Base-by-base conservation (phyloP, 352 stramenopile genomes). In the Phytopythium delawarense region DNA sequence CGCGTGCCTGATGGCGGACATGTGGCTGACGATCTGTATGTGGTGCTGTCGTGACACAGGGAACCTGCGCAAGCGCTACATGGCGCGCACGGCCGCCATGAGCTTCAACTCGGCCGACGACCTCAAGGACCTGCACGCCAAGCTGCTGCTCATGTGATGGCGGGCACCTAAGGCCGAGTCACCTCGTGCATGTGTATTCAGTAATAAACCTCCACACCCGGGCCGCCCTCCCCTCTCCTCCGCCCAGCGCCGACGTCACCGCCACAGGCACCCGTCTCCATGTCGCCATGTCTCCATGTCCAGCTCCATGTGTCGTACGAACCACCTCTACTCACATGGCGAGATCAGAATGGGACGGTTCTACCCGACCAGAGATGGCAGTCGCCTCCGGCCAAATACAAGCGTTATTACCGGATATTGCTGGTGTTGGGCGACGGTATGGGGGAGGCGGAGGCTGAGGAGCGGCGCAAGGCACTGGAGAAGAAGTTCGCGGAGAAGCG, bases 401-500 rank as follows among this genome's bases (percentile, higher is more conserved):
- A 40, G 35, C 35, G 35, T 40, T 15, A 11, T 40, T 40, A 16
- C 12, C 35, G 6, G 35, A 40, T 2, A 40, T 40, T 40, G 35
- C 35, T 40, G 35, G 35, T 16, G 35, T 15, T 40, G 35, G 12
- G 46, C 46, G 23, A 23, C 21, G 23, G 9, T 0, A 54, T 54
- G 48, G 48, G 48, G 25, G 48, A 77, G 70, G 50, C 58, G 57
- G 64, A 65, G 21, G 50, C 66, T 20, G 80, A 91, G 63, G 84
- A 93, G 66, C 74, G 78, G 50, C 87, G 89, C 74, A 90, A 90
- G 57, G 72, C 70, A 75, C 72, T 94, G 18, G 85, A 94, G 78
- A 81, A 82, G 61, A 82, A 87, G 64, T 93, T 92, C 61, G 66
- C 84, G 45, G 81, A 88, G 69, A 84, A 77, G 46, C 86, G 86